Conservation (phyloP, 2,329 filamentous ascomycete species). For the Verticillium longisporum region DNA sequence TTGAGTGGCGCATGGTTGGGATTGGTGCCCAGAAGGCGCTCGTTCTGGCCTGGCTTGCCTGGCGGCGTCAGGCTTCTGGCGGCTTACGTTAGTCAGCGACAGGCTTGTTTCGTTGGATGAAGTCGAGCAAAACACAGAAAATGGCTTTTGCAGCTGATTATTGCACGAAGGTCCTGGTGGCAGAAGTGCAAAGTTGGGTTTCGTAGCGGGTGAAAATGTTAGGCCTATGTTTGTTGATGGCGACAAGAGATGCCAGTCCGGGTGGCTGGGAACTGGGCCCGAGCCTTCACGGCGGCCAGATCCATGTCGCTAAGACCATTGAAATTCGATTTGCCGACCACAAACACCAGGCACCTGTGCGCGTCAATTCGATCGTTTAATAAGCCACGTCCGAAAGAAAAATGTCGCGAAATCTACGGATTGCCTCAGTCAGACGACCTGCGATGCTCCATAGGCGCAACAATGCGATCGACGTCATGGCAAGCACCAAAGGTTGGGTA, state of each 20-base stretch:
- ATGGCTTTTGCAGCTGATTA: no score
- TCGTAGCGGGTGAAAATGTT: no score
- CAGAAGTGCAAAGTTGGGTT: no score
- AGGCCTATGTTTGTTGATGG: not conserved
- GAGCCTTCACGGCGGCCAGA: not conserved
- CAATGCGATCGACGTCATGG: not conserved
- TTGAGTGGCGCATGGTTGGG: conserved; percentile 29
- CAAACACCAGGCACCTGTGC: no score
- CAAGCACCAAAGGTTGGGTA: not conserved
- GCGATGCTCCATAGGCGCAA: not conserved
- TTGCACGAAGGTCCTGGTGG: no score
- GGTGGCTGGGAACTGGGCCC: not conserved
- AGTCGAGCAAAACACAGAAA: no score
- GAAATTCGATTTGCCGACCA: no score
- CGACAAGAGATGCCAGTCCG: not conserved
- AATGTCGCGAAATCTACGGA: not conserved
- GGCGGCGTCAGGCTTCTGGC: not conserved
- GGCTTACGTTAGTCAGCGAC: no score
- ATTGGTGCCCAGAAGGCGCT: not conserved
- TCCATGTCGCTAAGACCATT: not conserved
- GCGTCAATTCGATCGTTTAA: no score
- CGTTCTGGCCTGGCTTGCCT: not conserved
- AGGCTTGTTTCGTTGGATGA: no score
- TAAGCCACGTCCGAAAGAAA: no score
- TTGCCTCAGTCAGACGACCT: not conserved